Conservation (phyloP, 2,329 filamentous ascomycete genomes). For the Didymella pinodella region DNA sequence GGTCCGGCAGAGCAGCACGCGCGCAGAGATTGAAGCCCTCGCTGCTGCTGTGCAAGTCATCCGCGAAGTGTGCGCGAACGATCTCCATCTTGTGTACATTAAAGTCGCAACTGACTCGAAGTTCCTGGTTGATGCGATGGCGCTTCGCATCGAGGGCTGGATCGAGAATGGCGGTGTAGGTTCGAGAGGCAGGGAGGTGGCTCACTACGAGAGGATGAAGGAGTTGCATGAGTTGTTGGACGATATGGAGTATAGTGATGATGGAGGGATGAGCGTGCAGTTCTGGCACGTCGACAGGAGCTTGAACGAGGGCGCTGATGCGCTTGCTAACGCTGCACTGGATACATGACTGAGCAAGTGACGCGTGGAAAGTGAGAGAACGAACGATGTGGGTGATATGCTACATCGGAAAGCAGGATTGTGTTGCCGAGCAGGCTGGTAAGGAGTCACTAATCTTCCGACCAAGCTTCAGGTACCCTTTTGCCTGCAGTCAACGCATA, state of each 20-base stretch:
- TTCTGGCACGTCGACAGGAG: constrained; percentile 39
- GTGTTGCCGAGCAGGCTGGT: too few relatives aligned
- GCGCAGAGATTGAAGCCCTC: background rate
- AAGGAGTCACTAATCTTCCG: too few relatives aligned
- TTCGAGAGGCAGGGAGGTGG: background rate
- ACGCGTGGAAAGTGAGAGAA: too few relatives aligned
- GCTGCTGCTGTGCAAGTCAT: background rate
- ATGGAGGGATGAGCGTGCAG: constrained; percentile 26
- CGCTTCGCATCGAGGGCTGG: background rate
- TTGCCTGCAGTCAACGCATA: background rate
- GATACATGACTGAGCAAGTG: background rate
- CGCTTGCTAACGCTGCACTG: constrained; percentile 23
- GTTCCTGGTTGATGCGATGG: background rate
- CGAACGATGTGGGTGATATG: too few relatives aligned
- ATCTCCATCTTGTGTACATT: background rate
- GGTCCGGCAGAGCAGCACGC: background rate
- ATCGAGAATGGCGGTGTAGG: background rate
- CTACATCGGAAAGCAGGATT: too few relatives aligned
- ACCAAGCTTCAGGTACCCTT: background rate
- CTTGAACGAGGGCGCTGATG: constrained; percentile 30
- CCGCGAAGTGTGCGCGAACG: background rate
- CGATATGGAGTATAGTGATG: constrained; percentile 9
- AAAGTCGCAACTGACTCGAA: background rate
- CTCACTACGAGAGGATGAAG: background rate
- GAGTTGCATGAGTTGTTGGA: background rate